Evolutionary conservation across 495 filamentous ascomycete species (phyloP), one percentile per base, ranked within the genome.

Genomic region (Aspergillus affinis): DNA sequence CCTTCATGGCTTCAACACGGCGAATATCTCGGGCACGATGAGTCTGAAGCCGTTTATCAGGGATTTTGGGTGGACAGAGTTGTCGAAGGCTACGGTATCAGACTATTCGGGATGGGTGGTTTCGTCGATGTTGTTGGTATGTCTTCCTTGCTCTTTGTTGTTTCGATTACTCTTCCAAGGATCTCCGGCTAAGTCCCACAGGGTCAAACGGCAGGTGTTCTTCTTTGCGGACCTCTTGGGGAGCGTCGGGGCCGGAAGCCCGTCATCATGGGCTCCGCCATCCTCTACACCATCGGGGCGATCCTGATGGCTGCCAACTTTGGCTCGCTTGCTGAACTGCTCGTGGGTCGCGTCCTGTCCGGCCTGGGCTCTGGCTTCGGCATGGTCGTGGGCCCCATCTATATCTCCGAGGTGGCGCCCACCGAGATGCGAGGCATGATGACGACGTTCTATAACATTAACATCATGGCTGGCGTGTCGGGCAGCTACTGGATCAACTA

Each of bases 401-500:
- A 71, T 51, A 69, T 71, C 65, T 88, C 88, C 6, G 69, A 71
- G 49, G 55, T 68, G 29, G 73, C 76, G 5, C 82, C 81, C 10
- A 77, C 76, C 0, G 83, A 85, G 61, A 75, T 84, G 47, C 78
- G 83, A 20, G 90, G 89, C 44, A 86, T 86, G 41, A 77, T 93
- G 32, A 87, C 90, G 18, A 87, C 86, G 13, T 79, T 89, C 2
- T 88, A 93, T 67, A 89, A 92, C 68, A 76, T 91, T 29, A 88
- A 88, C 20, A 93, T 92, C 63, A 88, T 84, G 58, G 84, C 86
- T 47, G 90, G 90, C 32, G 91, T 93, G 69, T 86, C 92, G 82
- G 78, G 90, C 3, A 83, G 81, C 61, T 92, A 91, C 75, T 93
- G 90, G 88, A 90, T 90, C 66, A 86, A 90, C 69, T 90, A 87